Evolutionary conservation across 2,329 filamentous ascomycete genomes (phyloP).

Genomic region (Tolypocladium amazonense): DNA sequence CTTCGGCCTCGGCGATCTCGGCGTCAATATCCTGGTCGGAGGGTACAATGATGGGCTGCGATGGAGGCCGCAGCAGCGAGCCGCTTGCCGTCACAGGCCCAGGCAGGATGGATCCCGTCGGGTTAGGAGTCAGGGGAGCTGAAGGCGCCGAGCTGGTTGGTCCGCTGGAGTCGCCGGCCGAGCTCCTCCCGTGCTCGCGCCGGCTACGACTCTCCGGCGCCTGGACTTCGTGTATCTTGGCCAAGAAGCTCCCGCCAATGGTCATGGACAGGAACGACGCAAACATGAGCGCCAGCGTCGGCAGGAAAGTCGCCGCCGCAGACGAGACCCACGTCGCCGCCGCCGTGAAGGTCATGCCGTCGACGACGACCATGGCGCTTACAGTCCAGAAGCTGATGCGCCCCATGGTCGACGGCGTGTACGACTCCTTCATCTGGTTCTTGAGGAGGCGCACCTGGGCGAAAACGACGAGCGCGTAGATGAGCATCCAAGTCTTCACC

Average conservation of each 20-base stretch:
- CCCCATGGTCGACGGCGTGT: constrained; percentile 56
- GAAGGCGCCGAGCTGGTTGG: constrained; percentile 12
- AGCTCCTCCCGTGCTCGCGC: constrained; percentile 20
- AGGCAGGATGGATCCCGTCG: constrained; percentile 23
- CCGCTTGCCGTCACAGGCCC: constrained; percentile 27
- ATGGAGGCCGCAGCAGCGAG: constrained; percentile 1
- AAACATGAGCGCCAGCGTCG: constrained; percentile 43
- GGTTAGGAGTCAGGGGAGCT: constrained; percentile 13
- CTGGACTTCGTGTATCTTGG: constrained; percentile 50
- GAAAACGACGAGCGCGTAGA: constrained; percentile 45
- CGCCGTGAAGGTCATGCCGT: constrained; percentile 48
- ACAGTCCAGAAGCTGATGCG: constrained; percentile 55
- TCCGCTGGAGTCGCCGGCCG: constrained; percentile 11
- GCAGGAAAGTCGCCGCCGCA: constrained; percentile 43
- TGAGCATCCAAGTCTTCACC: constrained; percentile 48
- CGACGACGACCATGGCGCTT: constrained; percentile 50
- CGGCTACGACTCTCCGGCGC: constrained; percentile 42
- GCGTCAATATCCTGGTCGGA: constrained; percentile 54
- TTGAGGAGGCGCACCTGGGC: constrained; percentile 53
- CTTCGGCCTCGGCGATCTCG: constrained; percentile 44
- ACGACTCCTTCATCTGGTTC: constrained; percentile 54
- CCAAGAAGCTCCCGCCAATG: constrained; percentile 46
- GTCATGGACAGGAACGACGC: constrained; percentile 44
- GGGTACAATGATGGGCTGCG: constrained; percentile 43
- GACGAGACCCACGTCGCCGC: constrained; percentile 46